Evolutionary conservation across 2,329 filamentous ascomycete species (phyloP), one percentile per base, ranked within the genome.

Genomic region (Talaromyces sp.): DNA sequence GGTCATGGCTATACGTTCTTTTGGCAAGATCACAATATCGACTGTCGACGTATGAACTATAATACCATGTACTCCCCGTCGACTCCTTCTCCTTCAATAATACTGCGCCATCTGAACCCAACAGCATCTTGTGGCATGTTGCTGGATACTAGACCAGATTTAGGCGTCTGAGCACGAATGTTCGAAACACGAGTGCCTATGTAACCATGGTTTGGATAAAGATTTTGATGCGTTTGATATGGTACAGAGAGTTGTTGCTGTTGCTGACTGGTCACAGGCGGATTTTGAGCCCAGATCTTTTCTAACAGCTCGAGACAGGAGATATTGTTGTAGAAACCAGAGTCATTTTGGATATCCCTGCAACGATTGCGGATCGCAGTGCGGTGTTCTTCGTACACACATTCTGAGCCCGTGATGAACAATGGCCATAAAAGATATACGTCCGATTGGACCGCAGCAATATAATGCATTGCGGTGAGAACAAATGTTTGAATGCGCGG

Each of bases 341-440:
- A 93, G 63, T 93, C 88, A 31, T 85, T 84, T 80, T 93, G 91
- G 63, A 97, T 93, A 68, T 93, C 91, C 45, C 86, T 81, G 75
- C 91, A 96, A 65, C 91, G 87, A 63, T 84, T 81, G 55, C 91
- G 85, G 54, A 97, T 88, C 59, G 92, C 84, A 58, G 84, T 83
- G 62, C 92, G 88, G 67, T 96, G 89, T 53, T 86, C 78, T 66
- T 89, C 85, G 63, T 90, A 88, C 62, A 94, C 87, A 66, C 91
- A 96, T 76, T 97, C 93, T 21, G 89, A 91, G 19, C 92, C 92
- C 1, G 88, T 86, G 54, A 97, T 88, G 70, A 97, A 96, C 2
- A 97, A 81, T 2, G 93, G 92, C 93, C 92, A 97, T 8, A 97
- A 83, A 9, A 97, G 77, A 70, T 96, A 96, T 69, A 96, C 95